Percentiles rank a stretch among this genome's conserved stretches.
phyloP scores from a whole-genome alignment of 306 rosid species.

The Dryas drummondii region DNA sequence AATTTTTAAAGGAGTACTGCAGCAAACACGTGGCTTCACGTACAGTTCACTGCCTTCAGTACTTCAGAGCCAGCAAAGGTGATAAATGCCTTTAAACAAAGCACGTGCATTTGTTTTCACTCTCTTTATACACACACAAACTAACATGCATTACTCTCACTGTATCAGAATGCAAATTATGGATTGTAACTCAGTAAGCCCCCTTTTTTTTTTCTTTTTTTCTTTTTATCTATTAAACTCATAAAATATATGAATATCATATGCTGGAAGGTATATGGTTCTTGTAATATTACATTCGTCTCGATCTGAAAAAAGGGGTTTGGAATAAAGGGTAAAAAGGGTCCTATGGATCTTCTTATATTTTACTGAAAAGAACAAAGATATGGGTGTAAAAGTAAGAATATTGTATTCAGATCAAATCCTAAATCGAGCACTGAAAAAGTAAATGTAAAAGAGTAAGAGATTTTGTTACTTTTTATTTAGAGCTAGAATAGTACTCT shows the following conservation, averaged over 20 bases:
- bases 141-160: too few relatives aligned
- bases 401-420: conserved; percentile 18
- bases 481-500: background rate
- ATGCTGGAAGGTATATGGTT: conserved; percentile 1
- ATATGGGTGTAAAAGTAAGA: conserved; percentile 31
- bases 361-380: conserved; percentile 1
- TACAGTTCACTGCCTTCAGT: too few relatives aligned
- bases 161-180: too few relatives aligned
- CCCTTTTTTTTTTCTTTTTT: too few relatives aligned
- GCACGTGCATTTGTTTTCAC: conserved; percentile 10
- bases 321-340: conserved; percentile 26
- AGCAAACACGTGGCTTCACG: background rate
- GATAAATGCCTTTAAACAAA: conserved; percentile 16
- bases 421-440: background rate
- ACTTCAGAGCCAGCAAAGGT: conserved; percentile 3
- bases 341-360: background rate
- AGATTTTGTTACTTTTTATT: background rate
- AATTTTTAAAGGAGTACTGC: background rate
- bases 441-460: background rate
- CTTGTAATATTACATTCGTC: conserved; percentile 2
- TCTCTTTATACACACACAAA: too few relatives aligned
- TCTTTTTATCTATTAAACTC: too few relatives aligned
- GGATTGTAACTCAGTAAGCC: too few relatives aligned
- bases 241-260: background rate
- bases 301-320: conserved; percentile 16